Percentiles rank a stretch among this genome's conserved stretches.
phyloP scores from a whole-genome alignment of 2,329 filamentous ascomycete species.

The Helicocarpus griseus region DNA sequence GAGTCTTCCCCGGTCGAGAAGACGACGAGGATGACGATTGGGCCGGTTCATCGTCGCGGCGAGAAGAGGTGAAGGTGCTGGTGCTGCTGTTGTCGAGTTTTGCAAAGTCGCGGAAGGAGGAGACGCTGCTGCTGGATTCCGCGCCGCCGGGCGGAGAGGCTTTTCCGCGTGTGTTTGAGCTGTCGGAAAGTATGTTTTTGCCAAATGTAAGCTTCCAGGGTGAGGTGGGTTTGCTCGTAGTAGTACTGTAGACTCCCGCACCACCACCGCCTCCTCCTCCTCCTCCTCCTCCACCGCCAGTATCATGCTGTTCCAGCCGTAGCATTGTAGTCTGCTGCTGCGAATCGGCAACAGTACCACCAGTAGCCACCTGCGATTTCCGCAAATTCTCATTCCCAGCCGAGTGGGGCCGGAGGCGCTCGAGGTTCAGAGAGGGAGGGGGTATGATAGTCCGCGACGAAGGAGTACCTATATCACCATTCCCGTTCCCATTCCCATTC shows the following conservation, averaged over 20 bases:
- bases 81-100: constrained; percentile 12
- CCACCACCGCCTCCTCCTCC: too few relatives aligned
- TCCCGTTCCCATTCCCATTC: too few relatives aligned
- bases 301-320: constrained; percentile 6
- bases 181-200: constrained; percentile 18
- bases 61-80: constrained; percentile 8
- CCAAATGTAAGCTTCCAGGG: constrained; percentile 28
- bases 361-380: not conserved
- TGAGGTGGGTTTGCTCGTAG: constrained; percentile 25
- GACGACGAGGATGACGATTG: too few relatives aligned
- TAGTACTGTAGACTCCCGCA: constrained; percentile 14
- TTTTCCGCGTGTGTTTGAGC: constrained; percentile 22
- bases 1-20: constrained; percentile 33
- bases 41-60: not conserved
- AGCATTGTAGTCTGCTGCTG: not conserved
- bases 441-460: not conserved
- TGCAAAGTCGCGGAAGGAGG: not conserved
- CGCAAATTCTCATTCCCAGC: not conserved
- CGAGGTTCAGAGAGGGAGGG: not conserved
- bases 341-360: too few relatives aligned
- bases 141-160: constrained; percentile 13
- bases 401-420: not conserved
- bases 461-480: too few relatives aligned
- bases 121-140: constrained; percentile 9
- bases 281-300: too few relatives aligned